Conservation (phyloP, 1,284 basidiomycete genomes). For the Ustilago xerochloae region DNA sequence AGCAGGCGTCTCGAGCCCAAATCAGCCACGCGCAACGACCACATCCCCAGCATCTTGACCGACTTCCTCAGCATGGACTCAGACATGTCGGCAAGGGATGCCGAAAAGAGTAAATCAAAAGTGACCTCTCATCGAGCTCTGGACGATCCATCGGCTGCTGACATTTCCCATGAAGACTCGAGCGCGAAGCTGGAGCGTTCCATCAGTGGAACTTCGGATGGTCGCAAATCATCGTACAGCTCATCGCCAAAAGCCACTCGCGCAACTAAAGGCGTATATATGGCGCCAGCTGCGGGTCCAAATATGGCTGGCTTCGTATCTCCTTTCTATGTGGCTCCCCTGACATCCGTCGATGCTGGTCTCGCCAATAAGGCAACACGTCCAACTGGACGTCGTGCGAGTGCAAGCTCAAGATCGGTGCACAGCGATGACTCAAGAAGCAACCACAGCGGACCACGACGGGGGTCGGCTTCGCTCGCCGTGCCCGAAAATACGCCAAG, state of each 20-base stretch:
- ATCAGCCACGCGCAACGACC: conserved; percentile 31
- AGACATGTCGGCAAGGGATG: conserved; percentile 7
- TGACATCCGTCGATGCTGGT: conserved; percentile 41
- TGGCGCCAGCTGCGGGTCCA: conserved; percentile 35
- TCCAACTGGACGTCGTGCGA: conserved; percentile 31
- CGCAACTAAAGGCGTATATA: conserved; percentile 34
- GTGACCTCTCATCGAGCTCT: not conserved
- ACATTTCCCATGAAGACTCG: not conserved
- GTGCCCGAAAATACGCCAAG: not conserved
- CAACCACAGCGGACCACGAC: conserved; percentile 19
- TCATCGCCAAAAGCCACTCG: conserved; percentile 30
- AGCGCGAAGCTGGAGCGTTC: conserved; percentile 14
- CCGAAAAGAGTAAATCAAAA: conserved; percentile 12
- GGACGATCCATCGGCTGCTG: not conserved
- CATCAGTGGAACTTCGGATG: conserved; percentile 26
- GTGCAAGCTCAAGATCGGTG: conserved; percentile 33
- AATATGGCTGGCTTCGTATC: conserved; percentile 45
- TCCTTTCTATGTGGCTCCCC: conserved; percentile 46
- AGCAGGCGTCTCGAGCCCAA: conserved; percentile 33
- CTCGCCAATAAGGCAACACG: conserved; percentile 13
- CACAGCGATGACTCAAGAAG: conserved; percentile 42
- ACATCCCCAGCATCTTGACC: conserved; percentile 34
- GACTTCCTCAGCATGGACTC: conserved; percentile 45
- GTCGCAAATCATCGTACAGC: conserved; percentile 26
- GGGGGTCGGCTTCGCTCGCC: conserved; percentile 27